These are phyloP conservation scores for Drechslerella coelobrocha DNA, from an alignment of 2,329 filamentous ascomycete genomes.

Conservation along the genomic window DNA sequence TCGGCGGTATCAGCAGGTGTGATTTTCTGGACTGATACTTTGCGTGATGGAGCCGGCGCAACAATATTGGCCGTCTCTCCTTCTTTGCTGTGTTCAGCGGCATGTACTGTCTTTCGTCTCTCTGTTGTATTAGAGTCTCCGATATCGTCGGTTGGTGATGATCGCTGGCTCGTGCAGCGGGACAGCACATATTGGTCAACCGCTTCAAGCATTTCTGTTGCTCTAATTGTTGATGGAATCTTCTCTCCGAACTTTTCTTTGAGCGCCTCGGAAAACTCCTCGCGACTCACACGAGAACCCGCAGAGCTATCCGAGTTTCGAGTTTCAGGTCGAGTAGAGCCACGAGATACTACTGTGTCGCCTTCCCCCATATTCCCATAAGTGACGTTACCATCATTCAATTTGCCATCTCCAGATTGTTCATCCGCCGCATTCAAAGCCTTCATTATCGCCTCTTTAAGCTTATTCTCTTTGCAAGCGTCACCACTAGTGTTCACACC, in stretches of 20 bases:
- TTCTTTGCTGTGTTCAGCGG: neutral
- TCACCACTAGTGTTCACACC: neutral
- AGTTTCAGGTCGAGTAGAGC: slow-evolving; percentile 18
- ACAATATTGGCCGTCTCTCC: slow-evolving; percentile 31
- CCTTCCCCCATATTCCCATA: neutral
- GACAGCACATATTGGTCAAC: slow-evolving; percentile 42
- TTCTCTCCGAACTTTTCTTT: slow-evolving; percentile 39
- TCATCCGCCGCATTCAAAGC: slow-evolving; percentile 1
- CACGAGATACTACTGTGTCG: neutral
- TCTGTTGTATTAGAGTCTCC: neutral
- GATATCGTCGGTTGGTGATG: slow-evolving; percentile 24
- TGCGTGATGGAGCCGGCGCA: slow-evolving; percentile 45
- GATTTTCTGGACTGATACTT: slow-evolving; percentile 26
- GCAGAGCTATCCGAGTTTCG: slow-evolving; percentile 39
- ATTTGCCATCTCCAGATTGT: neutral
- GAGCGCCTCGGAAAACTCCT: slow-evolving; percentile 43
- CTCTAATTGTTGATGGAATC: slow-evolving; percentile 37
- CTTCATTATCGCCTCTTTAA: slow-evolving; percentile 12
- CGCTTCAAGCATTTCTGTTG: slow-evolving; percentile 35
- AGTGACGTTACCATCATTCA: neutral
- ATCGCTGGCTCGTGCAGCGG: slow-evolving; percentile 27
- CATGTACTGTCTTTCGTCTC: neutral
- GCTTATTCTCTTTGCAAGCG: slow-evolving; percentile 4
- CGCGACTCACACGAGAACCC: slow-evolving; percentile 36
- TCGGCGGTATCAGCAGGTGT: neutral